Percentiles rank a stretch among this genome's conserved stretches.
Evolutionary conservation across 2,329 filamentous ascomycete species (phyloP).

Genomic region (Fusarium nurragi): DNA sequence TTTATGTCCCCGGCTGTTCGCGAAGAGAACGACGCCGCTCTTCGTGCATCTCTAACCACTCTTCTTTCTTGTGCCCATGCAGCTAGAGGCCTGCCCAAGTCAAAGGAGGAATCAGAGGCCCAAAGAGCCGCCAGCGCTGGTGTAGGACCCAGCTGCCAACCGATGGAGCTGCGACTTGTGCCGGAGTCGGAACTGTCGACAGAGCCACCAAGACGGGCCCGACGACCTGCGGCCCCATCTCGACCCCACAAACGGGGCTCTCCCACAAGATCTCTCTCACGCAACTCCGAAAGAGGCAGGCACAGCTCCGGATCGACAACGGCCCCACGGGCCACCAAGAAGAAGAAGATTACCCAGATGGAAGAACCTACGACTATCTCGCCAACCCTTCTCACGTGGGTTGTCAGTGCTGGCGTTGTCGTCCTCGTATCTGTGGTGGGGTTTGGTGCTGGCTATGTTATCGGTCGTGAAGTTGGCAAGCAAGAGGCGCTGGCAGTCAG

Average conservation of each 20-base stretch:
- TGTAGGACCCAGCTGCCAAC: conserved; percentile 60
- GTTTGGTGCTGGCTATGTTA: conserved; percentile 74
- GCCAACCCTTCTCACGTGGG: conserved; percentile 71
- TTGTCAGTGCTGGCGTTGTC: conserved; percentile 72
- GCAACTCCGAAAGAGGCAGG: conserved; percentile 59
- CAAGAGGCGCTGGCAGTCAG: conserved; percentile 62
- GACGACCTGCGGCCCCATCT: conserved; percentile 34
- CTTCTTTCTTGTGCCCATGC: conserved; percentile 94
- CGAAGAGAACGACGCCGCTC: conserved; percentile 90
- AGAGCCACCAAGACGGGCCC: conserved; percentile 42
- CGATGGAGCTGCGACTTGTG: conserved; percentile 67
- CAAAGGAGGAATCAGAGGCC: conserved; percentile 57
- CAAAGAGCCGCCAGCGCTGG: conserved; percentile 49
- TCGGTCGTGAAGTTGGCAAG: conserved; percentile 72
- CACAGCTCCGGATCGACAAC: conserved; percentile 55
- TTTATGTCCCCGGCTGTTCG: conserved; percentile 79
- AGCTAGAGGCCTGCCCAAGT: conserved; percentile 81
- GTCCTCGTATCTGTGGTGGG: conserved; percentile 74
- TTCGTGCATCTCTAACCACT: conserved; percentile 93
- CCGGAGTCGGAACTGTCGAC: conserved; percentile 68
- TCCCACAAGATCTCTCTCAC: conserved; percentile 45
- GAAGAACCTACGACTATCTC: conserved; percentile 60
- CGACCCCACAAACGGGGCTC: conserved; percentile 44
- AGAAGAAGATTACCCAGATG: conserved; percentile 62
- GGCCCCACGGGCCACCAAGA: conserved; percentile 62